Evolutionary conservation across 1,139 yeast genomes (phyloP).

Genomic region (Geotrichum candidum): DNA sequence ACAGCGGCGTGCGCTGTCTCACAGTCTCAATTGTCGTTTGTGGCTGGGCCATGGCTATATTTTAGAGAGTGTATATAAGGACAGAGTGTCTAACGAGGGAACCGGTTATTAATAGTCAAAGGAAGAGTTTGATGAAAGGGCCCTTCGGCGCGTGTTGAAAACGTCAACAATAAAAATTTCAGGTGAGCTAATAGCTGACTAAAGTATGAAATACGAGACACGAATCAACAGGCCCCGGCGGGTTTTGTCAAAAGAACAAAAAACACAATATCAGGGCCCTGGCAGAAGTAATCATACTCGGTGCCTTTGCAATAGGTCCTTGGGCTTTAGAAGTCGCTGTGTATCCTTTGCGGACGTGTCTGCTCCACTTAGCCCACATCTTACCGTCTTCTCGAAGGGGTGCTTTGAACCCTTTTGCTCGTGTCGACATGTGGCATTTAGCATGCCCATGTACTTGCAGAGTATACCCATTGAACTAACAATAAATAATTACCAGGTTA

Average conservation of each 20-base stretch:
- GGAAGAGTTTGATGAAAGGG: not conserved
- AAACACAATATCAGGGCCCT: too few relatives aligned
- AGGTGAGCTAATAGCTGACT: not conserved
- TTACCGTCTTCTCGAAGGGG: too few relatives aligned
- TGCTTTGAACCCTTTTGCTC: not conserved
- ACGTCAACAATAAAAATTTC: not conserved
- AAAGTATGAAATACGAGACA: too few relatives aligned
- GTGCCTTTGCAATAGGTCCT: too few relatives aligned
- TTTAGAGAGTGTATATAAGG: not conserved
- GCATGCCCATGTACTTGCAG: not conserved
- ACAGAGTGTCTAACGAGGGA: not conserved
- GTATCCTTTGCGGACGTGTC: too few relatives aligned
- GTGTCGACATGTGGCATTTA: not conserved
- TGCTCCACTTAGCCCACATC: too few relatives aligned
- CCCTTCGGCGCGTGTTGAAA: not conserved
- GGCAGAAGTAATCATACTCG: too few relatives aligned
- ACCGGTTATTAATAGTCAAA: not conserved
- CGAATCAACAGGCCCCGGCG: too few relatives aligned
- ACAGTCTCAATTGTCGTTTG: slow-evolving; percentile 5
- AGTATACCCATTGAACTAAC: not conserved
- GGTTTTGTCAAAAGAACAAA: too few relatives aligned
- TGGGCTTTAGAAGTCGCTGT: too few relatives aligned
- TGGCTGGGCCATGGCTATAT: not conserved
- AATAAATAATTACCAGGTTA: not conserved
- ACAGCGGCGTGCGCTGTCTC: not conserved